Evolutionary conservation across 768 basidiomycete species (phyloP).

Genomic region (Rhodotorula kratochvilovae): DNA sequence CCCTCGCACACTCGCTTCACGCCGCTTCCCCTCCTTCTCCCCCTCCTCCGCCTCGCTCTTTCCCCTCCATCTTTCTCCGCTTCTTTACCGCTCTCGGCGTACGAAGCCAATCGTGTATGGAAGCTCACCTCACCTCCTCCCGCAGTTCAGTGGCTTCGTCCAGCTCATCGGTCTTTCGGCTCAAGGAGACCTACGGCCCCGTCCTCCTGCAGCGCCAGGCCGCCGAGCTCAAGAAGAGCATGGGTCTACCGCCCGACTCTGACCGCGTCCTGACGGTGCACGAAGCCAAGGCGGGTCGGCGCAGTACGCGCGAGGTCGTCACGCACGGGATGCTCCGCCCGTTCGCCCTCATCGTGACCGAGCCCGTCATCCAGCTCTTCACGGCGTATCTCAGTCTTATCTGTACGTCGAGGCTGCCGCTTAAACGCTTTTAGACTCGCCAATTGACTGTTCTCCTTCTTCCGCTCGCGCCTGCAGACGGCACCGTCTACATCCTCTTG

Average conservation of each 20-base stretch:
- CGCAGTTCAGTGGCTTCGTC: conserved; percentile 27
- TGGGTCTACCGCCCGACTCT: conserved; percentile 27
- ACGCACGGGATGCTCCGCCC: conserved; percentile 61
- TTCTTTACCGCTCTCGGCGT: no score
- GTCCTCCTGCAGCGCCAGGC: conserved; percentile 46
- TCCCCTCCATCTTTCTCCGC: not conserved
- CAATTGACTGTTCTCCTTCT: not conserved
- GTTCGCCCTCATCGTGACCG: conserved; percentile 56
- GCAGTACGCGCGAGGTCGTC: conserved; percentile 50
- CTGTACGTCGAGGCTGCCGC: conserved; percentile 52
- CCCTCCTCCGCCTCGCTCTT: no score
- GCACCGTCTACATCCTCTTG: conserved; percentile 39
- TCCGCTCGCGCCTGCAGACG: not conserved
- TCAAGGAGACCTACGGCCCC: conserved; percentile 48
- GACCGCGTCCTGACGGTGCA: conserved; percentile 41
- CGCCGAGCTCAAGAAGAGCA: conserved; percentile 43
- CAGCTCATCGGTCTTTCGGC: conserved; percentile 42
- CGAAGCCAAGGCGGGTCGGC: conserved; percentile 41
- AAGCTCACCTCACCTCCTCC: not conserved
- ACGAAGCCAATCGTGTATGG: no score
- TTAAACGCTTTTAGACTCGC: not conserved
- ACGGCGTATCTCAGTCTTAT: conserved; percentile 66
- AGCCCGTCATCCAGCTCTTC: conserved; percentile 48
- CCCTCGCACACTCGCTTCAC: no score
- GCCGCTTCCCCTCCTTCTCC: conserved; percentile 45